Conservation (phyloP, 306 rosid genomes). For the Pterocarpus macrocarpus region DNA sequence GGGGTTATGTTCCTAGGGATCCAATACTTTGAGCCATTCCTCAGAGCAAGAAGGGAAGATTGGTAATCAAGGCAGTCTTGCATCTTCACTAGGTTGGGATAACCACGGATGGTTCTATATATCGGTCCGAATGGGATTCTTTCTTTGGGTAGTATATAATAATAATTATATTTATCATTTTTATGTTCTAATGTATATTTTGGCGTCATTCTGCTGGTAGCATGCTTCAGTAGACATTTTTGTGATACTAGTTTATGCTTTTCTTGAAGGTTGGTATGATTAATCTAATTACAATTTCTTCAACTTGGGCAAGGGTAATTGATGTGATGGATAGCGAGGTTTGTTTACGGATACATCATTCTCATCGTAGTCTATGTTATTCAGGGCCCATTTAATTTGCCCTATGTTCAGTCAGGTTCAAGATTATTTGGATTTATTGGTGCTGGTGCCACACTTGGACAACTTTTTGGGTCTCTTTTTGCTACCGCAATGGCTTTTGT, state of each 20-base stretch:
- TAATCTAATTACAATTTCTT: constrained; percentile 66
- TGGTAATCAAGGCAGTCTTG: constrained; percentile 59
- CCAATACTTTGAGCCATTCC: constrained; percentile 45
- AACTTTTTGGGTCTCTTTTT: constrained; percentile 90
- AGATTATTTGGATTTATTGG: constrained; percentile 98
- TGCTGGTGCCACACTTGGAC: constrained; percentile 99
- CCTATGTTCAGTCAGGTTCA: constrained; percentile 94
- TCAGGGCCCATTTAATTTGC: constrained; percentile 49
- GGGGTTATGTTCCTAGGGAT: constrained; percentile 57
- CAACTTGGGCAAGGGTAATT: constrained; percentile 96
- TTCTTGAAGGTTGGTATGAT: constrained; percentile 48
- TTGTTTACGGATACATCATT: constrained; percentile 41
- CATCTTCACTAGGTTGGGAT: constrained; percentile 66
- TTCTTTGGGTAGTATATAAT: constrained; percentile 81
- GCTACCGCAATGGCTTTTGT: constrained; percentile 93
- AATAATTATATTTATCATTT: constrained; percentile 12
- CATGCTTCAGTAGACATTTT: constrained; percentile 39
- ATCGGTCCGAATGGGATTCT: constrained; percentile 86
- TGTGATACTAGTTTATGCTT: constrained; percentile 22
- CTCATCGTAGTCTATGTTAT: constrained; percentile 38
- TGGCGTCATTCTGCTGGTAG: constrained; percentile 14
- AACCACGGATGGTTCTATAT: constrained; percentile 84
- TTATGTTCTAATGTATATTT: constrained; percentile 15
- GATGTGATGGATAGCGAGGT: constrained; percentile 96
- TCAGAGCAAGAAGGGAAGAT: constrained; percentile 54